Base-by-base conservation (phyloP, 148 eudicot species). In the Pharnaceum exiguum region DNA sequence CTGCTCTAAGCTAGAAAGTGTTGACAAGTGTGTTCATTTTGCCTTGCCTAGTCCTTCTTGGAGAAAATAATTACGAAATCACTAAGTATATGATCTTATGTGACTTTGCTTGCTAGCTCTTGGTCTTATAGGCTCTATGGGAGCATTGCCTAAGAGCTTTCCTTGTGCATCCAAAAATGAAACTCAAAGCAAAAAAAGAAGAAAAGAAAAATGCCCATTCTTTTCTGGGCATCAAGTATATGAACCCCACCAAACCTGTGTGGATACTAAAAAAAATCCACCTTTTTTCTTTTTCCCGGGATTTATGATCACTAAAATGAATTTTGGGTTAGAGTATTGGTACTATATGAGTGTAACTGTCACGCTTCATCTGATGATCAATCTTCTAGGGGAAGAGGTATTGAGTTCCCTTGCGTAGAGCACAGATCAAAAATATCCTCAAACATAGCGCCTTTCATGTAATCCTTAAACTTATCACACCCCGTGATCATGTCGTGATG, bases 251-350 rank as follows among this genome's bases (percentile, higher is more conserved):
- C 55, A 63, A n/a, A 57, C 37, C 44, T 60, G 11, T 48, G 74
- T 70, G 74, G 74, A 70, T 63, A 42, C 54, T 55, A 63, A 70
- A 70, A 70, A 70, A 57, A 63, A 51, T 57, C 74, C 74, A 63
- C 69, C 53, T 49, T 63, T 70, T 48, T 21, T 24, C 33, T 50
- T 61, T 33, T 53, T 53, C 51, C 24, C 19, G 26, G 31, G 53
- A 23, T 55, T 46, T 66, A 67, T 67, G 65, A 59, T 50, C 17
- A 57, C 39, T 28, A 39, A 59, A 67, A 42, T 59, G 33, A 68
- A 59, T 59, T 48, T 63, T 48, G 61, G n/a, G 70, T 66, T 56
- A 66, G 70, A 56, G 42, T 42, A 43, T 21, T 25, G 7, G 26
- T 48, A 44, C 35, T 10, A n/a, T 63, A 52, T 51, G 29, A 47